Percentiles rank a stretch among this genome's conserved stretches.
phyloP scores from a whole-genome alignment of 108 stramenopile genomes.

The Pseudonitzschia pungens region DNA sequence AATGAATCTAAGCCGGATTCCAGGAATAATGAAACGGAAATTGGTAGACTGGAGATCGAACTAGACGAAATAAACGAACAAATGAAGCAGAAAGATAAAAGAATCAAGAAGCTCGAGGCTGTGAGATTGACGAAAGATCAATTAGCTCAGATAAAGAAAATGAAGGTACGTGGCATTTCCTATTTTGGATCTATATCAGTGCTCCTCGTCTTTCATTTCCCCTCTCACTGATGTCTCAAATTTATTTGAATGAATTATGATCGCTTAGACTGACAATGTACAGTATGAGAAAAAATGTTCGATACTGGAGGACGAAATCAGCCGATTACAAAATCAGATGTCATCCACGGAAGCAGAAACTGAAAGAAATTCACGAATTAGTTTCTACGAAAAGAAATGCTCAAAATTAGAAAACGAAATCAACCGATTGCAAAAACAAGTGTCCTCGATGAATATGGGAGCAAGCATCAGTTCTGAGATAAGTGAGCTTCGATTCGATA shows the following conservation, averaged over 20 bases:
- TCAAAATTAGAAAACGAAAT: slow-evolving; percentile 19
- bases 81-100: slow-evolving; percentile 56
- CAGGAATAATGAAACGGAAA: neutral
- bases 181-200: neutral
- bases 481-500: slow-evolving; percentile 56
- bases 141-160: slow-evolving; percentile 63
- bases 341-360: slow-evolving; percentile 25
- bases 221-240: slow-evolving; percentile 5
- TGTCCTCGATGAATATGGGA: slow-evolving; percentile 21
- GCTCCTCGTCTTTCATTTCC: neutral
- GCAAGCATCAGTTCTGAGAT: slow-evolving; percentile 33
- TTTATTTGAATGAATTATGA: slow-evolving; percentile 20
- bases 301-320: slow-evolving; percentile 20
- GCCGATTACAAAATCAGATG: slow-evolving; percentile 14
- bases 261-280: slow-evolving; percentile 48
- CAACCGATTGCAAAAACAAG: slow-evolving; percentile 17
- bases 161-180: slow-evolving; percentile 52
- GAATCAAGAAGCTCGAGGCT: slow-evolving; percentile 82
- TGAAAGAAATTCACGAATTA: slow-evolving; percentile 28
- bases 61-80: slow-evolving; percentile 46
- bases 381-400: slow-evolving; percentile 38
- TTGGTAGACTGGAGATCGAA: slow-evolving; percentile 9
- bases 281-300: slow-evolving; percentile 45
- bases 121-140: slow-evolving; percentile 75
- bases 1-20: neutral